Evolutionary conservation across 352 stramenopile species (phyloP).

Genomic region (Pythium guiyangense): DNA sequence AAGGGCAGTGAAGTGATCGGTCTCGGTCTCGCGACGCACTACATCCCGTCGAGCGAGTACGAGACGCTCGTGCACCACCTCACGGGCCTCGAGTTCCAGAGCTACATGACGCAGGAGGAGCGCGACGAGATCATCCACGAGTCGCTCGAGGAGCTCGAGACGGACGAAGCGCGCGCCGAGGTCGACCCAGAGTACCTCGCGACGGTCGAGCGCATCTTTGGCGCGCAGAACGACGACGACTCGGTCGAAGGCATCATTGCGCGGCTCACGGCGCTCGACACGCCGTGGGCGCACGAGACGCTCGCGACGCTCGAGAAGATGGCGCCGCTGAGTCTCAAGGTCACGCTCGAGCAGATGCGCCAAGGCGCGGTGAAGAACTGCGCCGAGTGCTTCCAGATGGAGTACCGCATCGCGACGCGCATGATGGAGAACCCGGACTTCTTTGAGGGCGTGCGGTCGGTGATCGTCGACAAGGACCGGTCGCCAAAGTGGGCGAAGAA

Average conservation of each 20-base stretch:
- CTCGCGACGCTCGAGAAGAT: conserved; percentile 83
- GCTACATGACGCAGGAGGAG: conserved; percentile 72
- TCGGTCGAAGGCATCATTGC: conserved; percentile 70
- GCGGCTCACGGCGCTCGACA: conserved; percentile 49
- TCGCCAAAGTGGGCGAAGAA: conserved; percentile 88
- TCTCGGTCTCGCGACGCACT: conserved; percentile 96
- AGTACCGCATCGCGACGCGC: conserved; percentile 84
- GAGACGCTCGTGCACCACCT: conserved; percentile 87
- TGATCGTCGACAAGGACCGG: conserved; percentile 96
- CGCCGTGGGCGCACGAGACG: conserved; percentile 74
- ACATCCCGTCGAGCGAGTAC: conserved; percentile 87
- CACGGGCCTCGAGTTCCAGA: conserved; percentile 65
- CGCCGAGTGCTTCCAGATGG: conserved; percentile 93
- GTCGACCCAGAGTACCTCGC: conserved; percentile 73
- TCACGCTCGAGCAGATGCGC: conserved; percentile 93
- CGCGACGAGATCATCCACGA: conserved; percentile 86
- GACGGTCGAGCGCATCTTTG: conserved; percentile 75
- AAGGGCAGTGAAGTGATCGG: conserved; percentile 89
- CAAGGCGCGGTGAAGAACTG: conserved; percentile 82
- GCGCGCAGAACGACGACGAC: conserved; percentile 67
- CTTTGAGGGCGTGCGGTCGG: conserved; percentile 94
- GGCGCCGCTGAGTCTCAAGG: conserved; percentile 92
- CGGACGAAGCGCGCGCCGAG: conserved; percentile 80
- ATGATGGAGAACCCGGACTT: conserved; percentile 93
- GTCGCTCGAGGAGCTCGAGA: conserved; percentile 68